phyloP scores from a whole-genome alignment of 805 yeast genomes.

The Alloascoidea africana region DNA sequence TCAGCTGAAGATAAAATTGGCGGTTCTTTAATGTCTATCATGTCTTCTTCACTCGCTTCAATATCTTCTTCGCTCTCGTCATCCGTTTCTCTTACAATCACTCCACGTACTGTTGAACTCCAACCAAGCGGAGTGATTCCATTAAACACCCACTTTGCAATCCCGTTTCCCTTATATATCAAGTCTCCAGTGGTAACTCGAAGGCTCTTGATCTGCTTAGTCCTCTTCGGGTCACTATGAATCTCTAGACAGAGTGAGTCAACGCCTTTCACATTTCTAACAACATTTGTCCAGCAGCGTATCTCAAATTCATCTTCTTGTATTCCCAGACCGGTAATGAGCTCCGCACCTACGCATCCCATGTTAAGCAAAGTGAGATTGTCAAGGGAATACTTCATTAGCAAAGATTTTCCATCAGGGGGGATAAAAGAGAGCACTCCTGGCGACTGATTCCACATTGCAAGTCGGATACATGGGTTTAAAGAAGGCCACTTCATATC shows the following conservation, averaged over 20 bases:
- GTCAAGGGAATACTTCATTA: constrained; percentile 52
- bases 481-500: constrained; percentile 44
- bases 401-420: constrained; percentile 63
- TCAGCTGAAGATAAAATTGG: too few relatives aligned
- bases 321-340: constrained; percentile 35
- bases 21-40: constrained; percentile 8
- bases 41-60: constrained; percentile 9
- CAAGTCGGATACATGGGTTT: constrained; percentile 52
- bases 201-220: constrained; percentile 30
- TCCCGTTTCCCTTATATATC: constrained; percentile 32
- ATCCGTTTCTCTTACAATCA: constrained; percentile 19
- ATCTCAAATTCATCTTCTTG: constrained; percentile 48
- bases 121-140: constrained; percentile 44
- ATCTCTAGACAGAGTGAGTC: constrained; percentile 31
- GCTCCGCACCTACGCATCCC: constrained; percentile 44
- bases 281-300: constrained; percentile 29
- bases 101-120: constrained; percentile 53
- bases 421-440: constrained; percentile 59
- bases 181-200: constrained; percentile 72
- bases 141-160: constrained; percentile 59
- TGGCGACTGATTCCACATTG: constrained; percentile 30
- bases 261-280: constrained; percentile 28
- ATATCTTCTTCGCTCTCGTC: constrained; percentile 10
- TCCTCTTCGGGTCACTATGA: constrained; percentile 15
- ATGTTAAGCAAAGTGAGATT: constrained; percentile 13